Conservation (phyloP, 805 yeast species). For the Maudiozyma turicensis region DNA sequence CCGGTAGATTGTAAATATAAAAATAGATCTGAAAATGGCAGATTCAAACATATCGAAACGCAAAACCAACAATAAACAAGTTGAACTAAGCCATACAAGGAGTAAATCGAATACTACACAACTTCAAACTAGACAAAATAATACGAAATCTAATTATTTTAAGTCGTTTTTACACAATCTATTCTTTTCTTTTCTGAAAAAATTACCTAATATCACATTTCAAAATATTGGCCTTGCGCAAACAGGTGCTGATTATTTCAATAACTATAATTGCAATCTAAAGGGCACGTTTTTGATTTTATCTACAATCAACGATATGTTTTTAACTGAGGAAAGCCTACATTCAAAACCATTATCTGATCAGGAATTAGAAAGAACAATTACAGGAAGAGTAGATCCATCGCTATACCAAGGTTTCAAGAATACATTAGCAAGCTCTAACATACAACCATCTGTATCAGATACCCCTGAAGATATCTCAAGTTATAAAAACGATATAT, state of each 20-base stretch:
- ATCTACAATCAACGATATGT: slow-evolving; percentile 48
- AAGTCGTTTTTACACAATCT: background rate
- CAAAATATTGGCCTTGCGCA: slow-evolving; percentile 26
- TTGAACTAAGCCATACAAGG: no score
- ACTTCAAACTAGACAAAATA: no score
- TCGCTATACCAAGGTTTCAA: slow-evolving; percentile 63
- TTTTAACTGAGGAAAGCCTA: slow-evolving; percentile 33
- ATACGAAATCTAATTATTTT: background rate
- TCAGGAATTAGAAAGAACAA: background rate
- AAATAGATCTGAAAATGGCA: no score
- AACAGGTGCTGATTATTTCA: slow-evolving; percentile 31
- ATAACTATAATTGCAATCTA: slow-evolving; percentile 26
- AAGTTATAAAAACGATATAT: background rate
- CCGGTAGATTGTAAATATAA: no score
- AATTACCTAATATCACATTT: slow-evolving; percentile 1
- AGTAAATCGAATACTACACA: no score
- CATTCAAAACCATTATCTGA: background rate
- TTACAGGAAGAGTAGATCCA: slow-evolving; percentile 27
- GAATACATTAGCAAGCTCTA: slow-evolving; percentile 42
- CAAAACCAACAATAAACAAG: no score
- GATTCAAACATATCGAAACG: no score
- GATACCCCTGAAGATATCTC: background rate
- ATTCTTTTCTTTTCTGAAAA: background rate
- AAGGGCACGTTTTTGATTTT: slow-evolving; percentile 41
- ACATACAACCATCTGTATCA: slow-evolving; percentile 13